Evolutionary conservation across 495 filamentous ascomycete species (phyloP), one percentile per base, ranked within the genome.

Genomic region (Paragyromitra xinjiangensis): DNA sequence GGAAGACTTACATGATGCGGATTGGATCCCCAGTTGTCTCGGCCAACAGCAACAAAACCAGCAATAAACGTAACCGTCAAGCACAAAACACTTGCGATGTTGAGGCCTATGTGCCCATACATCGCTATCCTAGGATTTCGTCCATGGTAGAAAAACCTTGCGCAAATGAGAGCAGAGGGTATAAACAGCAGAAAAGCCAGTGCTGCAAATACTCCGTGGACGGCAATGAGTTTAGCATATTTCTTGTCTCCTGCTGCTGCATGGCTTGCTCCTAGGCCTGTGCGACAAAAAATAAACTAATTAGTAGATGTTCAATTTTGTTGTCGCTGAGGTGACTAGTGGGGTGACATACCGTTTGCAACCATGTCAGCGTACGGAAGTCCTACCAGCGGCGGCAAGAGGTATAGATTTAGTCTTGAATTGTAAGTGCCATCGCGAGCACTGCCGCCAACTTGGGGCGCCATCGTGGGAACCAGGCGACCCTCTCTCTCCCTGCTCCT

Each of bases 141-240:
- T 45, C 86, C 86, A 48, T 82, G 78, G 73, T 85, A 84, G 76
- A 92, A 89, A 84, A 95, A 99, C 79, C 94, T 90, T 24, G 91
- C 90, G 39, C 90, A 87, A 69, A 97, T 85, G 66, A 96, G 90
- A 6, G 95, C 91, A 3, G 88, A 82, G 1, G 95, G 95, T 1
- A 98, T 87, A 67, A 98, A 85, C 75, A 91, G 87, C 77, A 99
- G 88, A 83, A 98, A 98, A 14, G 92, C 92, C 75, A 98, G 92
- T 6, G 92, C 90, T 59, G 91, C 95, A 56, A 98, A 86, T 51
- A 97, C 88, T 44, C 90, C 96, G 85, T 99, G 95, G 34, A 90
- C 92, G 61, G 89, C 86, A 62, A 99, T 92, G 48, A 98, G 86
- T 67, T 83, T 86, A 77, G 93, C 91, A 83, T 99, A 99, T 80